Conservation (phyloP, 2,329 filamentous ascomycete species). For the Cladophialophora yegresii region DNA sequence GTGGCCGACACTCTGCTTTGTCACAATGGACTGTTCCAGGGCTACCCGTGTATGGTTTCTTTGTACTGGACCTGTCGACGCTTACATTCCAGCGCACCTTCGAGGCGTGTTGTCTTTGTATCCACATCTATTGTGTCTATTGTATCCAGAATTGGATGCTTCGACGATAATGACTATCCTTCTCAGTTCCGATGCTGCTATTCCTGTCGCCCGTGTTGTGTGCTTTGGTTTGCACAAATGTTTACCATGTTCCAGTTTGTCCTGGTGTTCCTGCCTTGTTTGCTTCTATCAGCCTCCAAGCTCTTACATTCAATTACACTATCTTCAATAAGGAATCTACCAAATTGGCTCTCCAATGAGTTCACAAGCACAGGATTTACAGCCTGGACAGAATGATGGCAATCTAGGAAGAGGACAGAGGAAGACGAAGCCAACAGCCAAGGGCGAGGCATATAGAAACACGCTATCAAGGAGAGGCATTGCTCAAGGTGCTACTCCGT, state of each 20-base stretch:
- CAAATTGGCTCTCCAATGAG: background rate
- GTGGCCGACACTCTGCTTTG: background rate
- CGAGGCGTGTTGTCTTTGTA: slow-evolving; percentile 6
- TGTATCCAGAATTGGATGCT: slow-evolving; percentile 7
- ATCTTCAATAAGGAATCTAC: background rate
- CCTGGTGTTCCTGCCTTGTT: background rate
- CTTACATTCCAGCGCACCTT: background rate
- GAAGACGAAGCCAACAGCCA: slow-evolving; percentile 2
- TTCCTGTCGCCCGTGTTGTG: slow-evolving; percentile 1
- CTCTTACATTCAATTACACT: background rate
- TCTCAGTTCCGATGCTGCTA: background rate
- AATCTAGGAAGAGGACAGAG: slow-evolving; percentile 1
- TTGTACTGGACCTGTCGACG: slow-evolving; percentile 11
- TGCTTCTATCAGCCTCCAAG: background rate
- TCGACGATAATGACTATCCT: slow-evolving; percentile 1
- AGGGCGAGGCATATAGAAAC: background rate
- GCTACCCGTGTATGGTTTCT: background rate
- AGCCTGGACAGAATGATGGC: background rate
- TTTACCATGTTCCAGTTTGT: slow-evolving; percentile 2
- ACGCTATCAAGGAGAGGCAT: background rate
- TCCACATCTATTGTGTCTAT: background rate
- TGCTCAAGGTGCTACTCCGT: background rate
- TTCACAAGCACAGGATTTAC: background rate
- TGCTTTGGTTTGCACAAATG: slow-evolving; percentile 11
- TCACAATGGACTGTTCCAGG: slow-evolving; percentile 3